Evolutionary conservation across 2,329 filamentous ascomycete genomes (phyloP).

Genomic region (Leptodontidium sp.): DNA sequence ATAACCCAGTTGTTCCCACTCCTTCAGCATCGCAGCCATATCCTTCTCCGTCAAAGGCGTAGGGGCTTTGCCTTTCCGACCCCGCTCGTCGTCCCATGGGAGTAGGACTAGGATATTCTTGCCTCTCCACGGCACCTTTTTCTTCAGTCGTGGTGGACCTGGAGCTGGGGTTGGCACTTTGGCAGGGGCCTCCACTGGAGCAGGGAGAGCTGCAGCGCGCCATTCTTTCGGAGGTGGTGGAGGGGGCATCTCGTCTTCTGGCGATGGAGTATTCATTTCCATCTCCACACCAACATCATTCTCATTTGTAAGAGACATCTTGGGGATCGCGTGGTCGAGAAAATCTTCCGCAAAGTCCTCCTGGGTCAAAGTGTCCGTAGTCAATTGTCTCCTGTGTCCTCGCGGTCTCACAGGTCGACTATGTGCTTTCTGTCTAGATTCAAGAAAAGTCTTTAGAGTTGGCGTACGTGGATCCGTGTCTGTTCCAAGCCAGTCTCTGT

Average conservation of each 20-base stretch:
- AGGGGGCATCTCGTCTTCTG: conserved; percentile 51
- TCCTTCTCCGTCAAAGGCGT: conserved; percentile 63
- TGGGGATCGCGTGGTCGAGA: conserved; percentile 32
- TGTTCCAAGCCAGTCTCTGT: conserved; percentile 58
- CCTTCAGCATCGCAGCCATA: conserved; percentile 67
- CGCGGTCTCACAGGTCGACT: conserved; percentile 34
- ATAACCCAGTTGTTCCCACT: conserved; percentile 76
- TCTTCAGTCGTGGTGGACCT: conserved; percentile 67
- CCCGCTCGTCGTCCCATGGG: conserved; percentile 72
- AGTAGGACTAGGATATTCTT: conserved; percentile 77
- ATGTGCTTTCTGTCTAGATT: conserved; percentile 35
- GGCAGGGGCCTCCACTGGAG: conserved; percentile 26
- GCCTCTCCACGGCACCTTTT: conserved; percentile 77
- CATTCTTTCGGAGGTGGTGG: conserved; percentile 45
- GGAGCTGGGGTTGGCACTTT: conserved; percentile 44
- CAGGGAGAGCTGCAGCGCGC: conserved; percentile 37
- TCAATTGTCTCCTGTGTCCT: conserved; percentile 47
- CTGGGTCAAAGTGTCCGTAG: conserved; percentile 44
- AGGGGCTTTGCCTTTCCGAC: conserved; percentile 61
- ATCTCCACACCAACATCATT: conserved; percentile 33
- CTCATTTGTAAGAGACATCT: conserved; percentile 40
- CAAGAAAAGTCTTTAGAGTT: conserved; percentile 44
- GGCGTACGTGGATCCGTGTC: conserved; percentile 48
- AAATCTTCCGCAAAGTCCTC: conserved; percentile 45
- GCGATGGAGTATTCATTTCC: conserved; percentile 30